These are phyloP conservation scores for Wickerhamiella sorbophila DNA, from an alignment of 805 yeast genomes.

Conservation along the genomic window DNA sequence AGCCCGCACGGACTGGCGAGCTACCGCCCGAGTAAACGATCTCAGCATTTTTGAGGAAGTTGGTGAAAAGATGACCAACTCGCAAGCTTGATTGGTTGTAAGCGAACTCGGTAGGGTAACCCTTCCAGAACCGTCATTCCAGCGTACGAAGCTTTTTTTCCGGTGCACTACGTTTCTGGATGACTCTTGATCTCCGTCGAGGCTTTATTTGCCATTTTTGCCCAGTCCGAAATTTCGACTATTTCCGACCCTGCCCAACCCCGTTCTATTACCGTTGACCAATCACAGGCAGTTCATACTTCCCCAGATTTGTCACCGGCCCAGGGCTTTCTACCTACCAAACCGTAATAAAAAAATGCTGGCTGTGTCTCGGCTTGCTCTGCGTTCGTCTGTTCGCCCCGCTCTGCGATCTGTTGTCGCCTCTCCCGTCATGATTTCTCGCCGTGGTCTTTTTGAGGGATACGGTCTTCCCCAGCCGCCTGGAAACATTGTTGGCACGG, in stretches of 20 bases:
- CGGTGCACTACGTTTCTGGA: too few species aligned
- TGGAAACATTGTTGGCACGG: constrained; percentile 83
- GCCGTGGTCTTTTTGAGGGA: constrained; percentile 17
- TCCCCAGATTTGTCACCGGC: constrained; percentile 2
- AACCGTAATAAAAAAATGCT: constrained; percentile 8
- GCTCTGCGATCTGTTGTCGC: neutral
- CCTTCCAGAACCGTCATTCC: too few species aligned
- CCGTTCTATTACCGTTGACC: neutral
- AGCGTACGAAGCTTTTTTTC: neutral
- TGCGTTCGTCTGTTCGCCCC: neutral
- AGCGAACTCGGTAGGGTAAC: neutral
- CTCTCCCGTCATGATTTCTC: neutral
- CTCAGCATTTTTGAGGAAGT: constrained; percentile 12
- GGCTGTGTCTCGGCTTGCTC: constrained; percentile 5
- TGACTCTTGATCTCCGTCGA: too few species aligned
- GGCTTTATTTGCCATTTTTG: too few species aligned
- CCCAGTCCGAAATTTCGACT: too few species aligned
- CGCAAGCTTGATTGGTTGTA: constrained; percentile 1
- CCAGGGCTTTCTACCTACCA: constrained; percentile 7
- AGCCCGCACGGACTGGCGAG: constrained; percentile 9
- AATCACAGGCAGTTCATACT: neutral
- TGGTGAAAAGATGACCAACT: constrained; percentile 2
- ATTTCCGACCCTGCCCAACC: too few species aligned
- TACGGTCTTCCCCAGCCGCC: constrained; percentile 60
- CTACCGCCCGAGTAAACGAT: constrained; percentile 8